phyloP scores from a whole-genome alignment of 768 basidiomycete species.

The Suillus subaureus region DNA sequence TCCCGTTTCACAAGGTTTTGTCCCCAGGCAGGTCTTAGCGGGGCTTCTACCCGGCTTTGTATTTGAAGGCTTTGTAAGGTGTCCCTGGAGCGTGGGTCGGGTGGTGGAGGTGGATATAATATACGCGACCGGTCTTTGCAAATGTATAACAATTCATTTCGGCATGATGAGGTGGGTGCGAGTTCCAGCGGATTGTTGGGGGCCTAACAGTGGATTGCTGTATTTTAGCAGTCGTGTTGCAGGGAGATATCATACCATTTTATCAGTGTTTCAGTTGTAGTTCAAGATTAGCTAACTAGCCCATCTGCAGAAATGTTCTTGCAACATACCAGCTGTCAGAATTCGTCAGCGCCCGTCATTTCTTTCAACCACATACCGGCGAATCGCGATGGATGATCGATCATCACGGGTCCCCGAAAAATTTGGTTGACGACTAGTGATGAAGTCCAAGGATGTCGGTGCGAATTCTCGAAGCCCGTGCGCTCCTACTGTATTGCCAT shows the following conservation, averaged over 20 bases:
- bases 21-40: not conserved
- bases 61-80: not conserved
- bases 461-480: not conserved
- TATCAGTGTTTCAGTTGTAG: not conserved
- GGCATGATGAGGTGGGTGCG: not conserved
- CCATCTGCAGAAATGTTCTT: not conserved
- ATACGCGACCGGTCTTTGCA: not conserved
- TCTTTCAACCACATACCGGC: not conserved
- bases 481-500: constrained; percentile 1
- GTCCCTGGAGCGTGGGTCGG: not conserved
- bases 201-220: not conserved
- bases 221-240: no score
- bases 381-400: not conserved
- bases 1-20: not conserved
- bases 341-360: not conserved
- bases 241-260: not conserved
- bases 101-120: not conserved
- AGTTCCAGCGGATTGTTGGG: not conserved
- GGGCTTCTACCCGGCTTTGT: not conserved
- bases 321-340: not conserved
- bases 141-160: not conserved
- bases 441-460: not conserved
- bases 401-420: not conserved
- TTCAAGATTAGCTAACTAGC: not conserved
- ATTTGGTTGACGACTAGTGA: not conserved